Evolutionary conservation across 106 monocot species (phyloP), one percentile per base, ranked within the genome.

Genomic region (Acorus gramineus): DNA sequence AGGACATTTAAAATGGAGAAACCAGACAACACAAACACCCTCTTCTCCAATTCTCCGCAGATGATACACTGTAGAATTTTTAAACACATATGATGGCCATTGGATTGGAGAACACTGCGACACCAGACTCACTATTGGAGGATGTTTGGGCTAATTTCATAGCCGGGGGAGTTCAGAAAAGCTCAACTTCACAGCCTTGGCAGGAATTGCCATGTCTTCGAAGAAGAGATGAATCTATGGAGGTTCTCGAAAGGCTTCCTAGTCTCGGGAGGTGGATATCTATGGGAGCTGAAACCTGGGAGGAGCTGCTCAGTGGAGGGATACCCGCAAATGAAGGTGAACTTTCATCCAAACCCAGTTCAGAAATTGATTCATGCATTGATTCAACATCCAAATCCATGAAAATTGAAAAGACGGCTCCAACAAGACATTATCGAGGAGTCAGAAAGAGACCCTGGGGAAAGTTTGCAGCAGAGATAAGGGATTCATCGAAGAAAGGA

Each of bases 391-490:
- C 49, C 9, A 14, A 14, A 51, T 4, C 68, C 42, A 48, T 47
- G 57, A 14, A 8, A 42, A 42, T 45, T 10, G 54, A 68, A 46
- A 50, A 42, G 48, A 11, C 47, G 8, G 54, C 66, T 55, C 56
- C 68, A 6, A 70, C 68, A 6, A 70, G 4, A 42, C 66, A 67
- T 44, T 80, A 75, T 49, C 65, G 75, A 11, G 80, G 80, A 47
- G 75, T 80, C 42, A 60, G 80, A 57, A 66, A 55, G 65, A 53
- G 80, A 59, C 80, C 74, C 0, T 80, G 80, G 80, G 80, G 80
- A 2, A 80, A 80, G 61, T 80, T 66, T 56, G 80, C 80, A 47
- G 80, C 80, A 13, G 80, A 80, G 70, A 80, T 80, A 66, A 74
- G 80, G 28, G 70, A 74, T 53, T 61, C 70, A 11, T 42, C 66